A percentile compares a stretch with the other conserved stretches of the same genome.
These are phyloP conservation scores for Galerina marginata DNA, from an alignment of 768 basidiomycete genomes.

Conservation along the genomic window DNA sequence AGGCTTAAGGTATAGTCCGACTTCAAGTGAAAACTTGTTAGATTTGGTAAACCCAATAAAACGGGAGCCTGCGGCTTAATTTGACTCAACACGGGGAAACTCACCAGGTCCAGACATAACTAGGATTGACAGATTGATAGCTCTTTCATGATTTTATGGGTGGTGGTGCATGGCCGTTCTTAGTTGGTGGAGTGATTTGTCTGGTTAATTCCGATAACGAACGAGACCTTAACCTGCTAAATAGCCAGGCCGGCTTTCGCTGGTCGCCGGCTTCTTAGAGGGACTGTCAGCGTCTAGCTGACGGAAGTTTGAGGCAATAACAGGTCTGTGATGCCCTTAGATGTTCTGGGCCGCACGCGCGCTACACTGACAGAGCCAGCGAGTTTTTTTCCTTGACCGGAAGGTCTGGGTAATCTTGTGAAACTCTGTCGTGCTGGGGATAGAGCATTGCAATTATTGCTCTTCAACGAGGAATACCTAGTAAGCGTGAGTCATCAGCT, in stretches of 20 bases:
- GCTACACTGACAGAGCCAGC: conserved; percentile 91
- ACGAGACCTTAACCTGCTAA: conserved; percentile 94
- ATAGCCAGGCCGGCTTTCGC: conserved; percentile 81
- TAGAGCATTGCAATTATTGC: conserved; percentile 92
- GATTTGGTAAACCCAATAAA: too few species aligned
- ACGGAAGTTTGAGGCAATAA: conserved; percentile 90
- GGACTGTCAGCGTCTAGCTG: conserved; percentile 82
- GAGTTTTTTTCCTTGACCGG: conserved; percentile 79
- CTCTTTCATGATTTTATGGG: conserved; percentile 86
- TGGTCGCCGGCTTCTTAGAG: conserved; percentile 85
- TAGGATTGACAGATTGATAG: conserved; percentile 83
- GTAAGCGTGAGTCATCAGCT: conserved; percentile 90
- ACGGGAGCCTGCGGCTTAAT: conserved; percentile 80
- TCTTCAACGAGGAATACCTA: conserved; percentile 92
- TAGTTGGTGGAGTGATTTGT: conserved; percentile 95
- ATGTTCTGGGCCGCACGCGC: conserved; percentile 88
- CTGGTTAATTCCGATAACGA: conserved; percentile 97
- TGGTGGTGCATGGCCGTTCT: conserved; percentile 91
- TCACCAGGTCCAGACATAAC: conserved; percentile 82
- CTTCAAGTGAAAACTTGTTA: too few species aligned
- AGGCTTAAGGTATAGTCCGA: too few species aligned
- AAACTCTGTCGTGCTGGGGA: conserved; percentile 57
- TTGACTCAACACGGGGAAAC: conserved; percentile 64
- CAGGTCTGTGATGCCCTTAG: conserved; percentile 92
- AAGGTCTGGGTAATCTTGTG: conserved; percentile 58